A percentile compares a stretch with the other conserved stretches of the same genome.
Evolutionary conservation across 108 stramenopile genomes (phyloP).

Genomic region (Nitzschia sp.): DNA sequence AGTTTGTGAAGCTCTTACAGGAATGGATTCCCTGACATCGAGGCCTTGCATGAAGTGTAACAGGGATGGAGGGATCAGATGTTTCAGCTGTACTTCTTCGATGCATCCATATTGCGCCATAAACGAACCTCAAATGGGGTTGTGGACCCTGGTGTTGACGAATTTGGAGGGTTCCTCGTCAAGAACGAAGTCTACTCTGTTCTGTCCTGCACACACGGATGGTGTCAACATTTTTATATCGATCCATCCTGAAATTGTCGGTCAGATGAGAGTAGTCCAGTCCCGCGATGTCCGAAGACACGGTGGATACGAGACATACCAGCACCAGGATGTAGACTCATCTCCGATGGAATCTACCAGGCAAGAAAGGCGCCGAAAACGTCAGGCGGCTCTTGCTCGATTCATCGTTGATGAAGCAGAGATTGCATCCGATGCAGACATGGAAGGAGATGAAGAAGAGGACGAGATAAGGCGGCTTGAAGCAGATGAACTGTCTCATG

Average conservation of each 20-base stretch:
- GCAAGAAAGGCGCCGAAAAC: background rate
- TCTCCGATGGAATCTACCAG: too few relatives aligned
- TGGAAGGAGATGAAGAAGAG: constrained; percentile 68
- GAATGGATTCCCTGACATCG: constrained; percentile 7
- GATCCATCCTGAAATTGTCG: background rate
- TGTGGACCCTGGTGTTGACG: constrained; percentile 25
- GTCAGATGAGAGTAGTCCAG: constrained; percentile 16
- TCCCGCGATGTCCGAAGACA: background rate
- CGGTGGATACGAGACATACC: too few relatives aligned
- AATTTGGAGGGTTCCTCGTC: background rate
- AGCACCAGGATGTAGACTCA: too few relatives aligned
- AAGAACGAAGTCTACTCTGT: background rate
- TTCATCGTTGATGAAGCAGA: constrained; percentile 59
- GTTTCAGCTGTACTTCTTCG: constrained; percentile 21
- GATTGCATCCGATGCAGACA: constrained; percentile 58
- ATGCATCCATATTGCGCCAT: constrained; percentile 41
- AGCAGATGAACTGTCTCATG: constrained; percentile 50
- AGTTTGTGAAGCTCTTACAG: constrained; percentile 15
- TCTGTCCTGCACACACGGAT: constrained; percentile 22
- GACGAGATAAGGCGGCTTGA: constrained; percentile 54
- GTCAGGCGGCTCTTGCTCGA: constrained; percentile 10
- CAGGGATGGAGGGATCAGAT: constrained; percentile 16
- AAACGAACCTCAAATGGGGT: background rate
- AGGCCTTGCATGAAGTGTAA: constrained; percentile 16
- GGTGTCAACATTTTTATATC: constrained; percentile 3